Base-by-base conservation (phyloP, 192 early-diverging fungal genomes). In the Jimgerdemannia lactiflua region DNA sequence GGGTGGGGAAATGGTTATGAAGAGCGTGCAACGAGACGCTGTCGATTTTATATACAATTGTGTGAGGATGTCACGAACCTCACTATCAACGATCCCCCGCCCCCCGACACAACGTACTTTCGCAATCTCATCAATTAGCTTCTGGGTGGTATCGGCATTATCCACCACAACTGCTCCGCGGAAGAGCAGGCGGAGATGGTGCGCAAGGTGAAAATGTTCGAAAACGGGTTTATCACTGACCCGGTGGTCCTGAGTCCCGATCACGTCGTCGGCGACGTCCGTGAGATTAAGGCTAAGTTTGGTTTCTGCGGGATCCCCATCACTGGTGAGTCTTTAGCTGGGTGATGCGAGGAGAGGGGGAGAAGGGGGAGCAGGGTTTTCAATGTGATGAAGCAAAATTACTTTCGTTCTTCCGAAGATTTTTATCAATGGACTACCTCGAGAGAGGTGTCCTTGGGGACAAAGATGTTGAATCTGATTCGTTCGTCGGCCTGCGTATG, bases 151-250 rank as follows among this genome's bases (percentile, higher is more conserved):
- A 87, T 99, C 74, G 98, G 98, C 79, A 94, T 99, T 66, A 95
- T 99, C 80, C 98, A 99, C 86, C 90, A 97, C 91, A 99, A 99
- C 89, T 99, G 96, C 85, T 89, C 92, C 39, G 86, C 96, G 65
- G 94, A 94, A 64, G 95, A 97, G 85, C 98, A 99, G 89, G 95
- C 95, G 10, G 93, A 95, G 8, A 99, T 99, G 98, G 98, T 99
- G 49, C 90, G 95, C 77, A 94, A 94, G 80, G 97, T 99, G 81
- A 98, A 95, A 87, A 95, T 92, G 82, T 99, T 95, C 77, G 98
- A 99, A 80, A 99, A 99, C 87, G 98, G 98, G 10, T 99, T 99
- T 82, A 99, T 99, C 82, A 91, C 92, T 59, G 95, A 99, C 78
- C 98, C 98, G 14, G 77, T 96, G 65, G 93, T 93, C 79, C 83